Evolutionary conservation across 2,329 filamentous ascomycete species (phyloP), one percentile per base, ranked within the genome.

Genomic region (Sporothrix euskadiensis): DNA sequence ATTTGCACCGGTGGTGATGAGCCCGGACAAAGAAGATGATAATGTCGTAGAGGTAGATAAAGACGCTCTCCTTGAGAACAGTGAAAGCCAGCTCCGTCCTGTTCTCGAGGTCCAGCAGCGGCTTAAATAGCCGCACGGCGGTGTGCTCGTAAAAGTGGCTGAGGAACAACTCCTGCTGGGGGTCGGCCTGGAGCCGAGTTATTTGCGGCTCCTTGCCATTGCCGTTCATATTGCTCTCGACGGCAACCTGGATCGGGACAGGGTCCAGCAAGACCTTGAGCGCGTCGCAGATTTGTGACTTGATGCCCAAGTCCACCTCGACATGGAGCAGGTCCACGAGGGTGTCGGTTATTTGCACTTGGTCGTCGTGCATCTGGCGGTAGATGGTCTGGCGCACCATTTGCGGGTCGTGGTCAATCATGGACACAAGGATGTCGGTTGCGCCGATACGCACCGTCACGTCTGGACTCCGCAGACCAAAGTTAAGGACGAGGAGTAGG

Each of bases 351-450:
- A 99, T 83, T 4, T 94, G 93, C 1, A 91, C 89, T 77, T 93
- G 90, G 80, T 94, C 94, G 76, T 98, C 94, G 76, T 92, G 91
- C 75, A 98, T 91, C 77, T 97, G 94, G 75, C 94, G 93, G 81
- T 97, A 95, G 78, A 98, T 94, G 72, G 95, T 97, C 77, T 92
- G 90, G 68, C 96, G 92, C 80, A 99, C 95, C 91, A 98, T 94
- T 78, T 94, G 89, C 2, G 95, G 92, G 78, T 99, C 96, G 79
- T 98, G 94, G 78, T 99, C 96, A 78, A 99, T 96, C 82, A 98
- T 90, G 5, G 94, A 93, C 8, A 98, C 93, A 68, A 99, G 83
- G 47, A 98, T 94, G 77, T 99, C 96, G 1, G 94, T 97, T 12
- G 94, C 96, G 5, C 94, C 97, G 2, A 97, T 94, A 75, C 96